phyloP scores from a whole-genome alignment of 2,329 filamentous ascomycete genomes.

The Calonectria fujianensis region DNA sequence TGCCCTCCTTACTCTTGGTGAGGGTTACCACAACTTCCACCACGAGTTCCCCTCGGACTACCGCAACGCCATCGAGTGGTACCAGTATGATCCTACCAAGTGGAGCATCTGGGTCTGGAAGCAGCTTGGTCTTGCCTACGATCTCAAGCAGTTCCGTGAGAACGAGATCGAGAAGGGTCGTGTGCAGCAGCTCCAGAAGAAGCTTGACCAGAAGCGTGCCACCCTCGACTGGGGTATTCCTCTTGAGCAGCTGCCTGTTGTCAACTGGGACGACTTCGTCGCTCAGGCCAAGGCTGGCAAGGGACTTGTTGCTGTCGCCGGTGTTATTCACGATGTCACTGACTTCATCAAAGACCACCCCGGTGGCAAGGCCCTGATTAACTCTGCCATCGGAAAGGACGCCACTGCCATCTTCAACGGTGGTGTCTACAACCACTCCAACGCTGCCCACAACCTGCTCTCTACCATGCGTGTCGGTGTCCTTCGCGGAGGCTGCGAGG shows the following conservation, averaged over 20 bases:
- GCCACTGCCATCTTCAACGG: constrained; percentile 94
- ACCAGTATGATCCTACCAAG: constrained; percentile 94
- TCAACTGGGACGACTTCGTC: constrained; percentile 91
- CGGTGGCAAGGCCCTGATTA: constrained; percentile 92
- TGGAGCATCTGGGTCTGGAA: constrained; percentile 92
- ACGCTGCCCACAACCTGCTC: constrained; percentile 91
- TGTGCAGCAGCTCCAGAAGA: constrained; percentile 92
- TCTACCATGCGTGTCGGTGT: constrained; percentile 93
- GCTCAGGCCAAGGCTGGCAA: constrained; percentile 85
- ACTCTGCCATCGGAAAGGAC: constrained; percentile 88
- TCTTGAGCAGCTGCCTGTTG: constrained; percentile 88
- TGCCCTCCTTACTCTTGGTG: constrained; percentile 88
- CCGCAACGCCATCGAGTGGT: constrained; percentile 93
- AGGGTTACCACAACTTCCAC: constrained; percentile 97
- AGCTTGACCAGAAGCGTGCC: constrained; percentile 90
- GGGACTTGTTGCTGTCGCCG: constrained; percentile 85
- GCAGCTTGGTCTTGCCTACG: constrained; percentile 87
- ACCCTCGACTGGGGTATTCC: constrained; percentile 91
- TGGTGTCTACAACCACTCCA: constrained; percentile 92
- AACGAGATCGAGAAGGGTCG: constrained; percentile 96
- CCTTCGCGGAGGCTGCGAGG: constrained; percentile 89
- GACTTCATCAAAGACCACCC: constrained; percentile 92
- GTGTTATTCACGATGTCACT: constrained; percentile 89
- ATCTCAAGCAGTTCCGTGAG: constrained; percentile 91
- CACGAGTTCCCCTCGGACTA: constrained; percentile 96